Conservation (phyloP, 306 rosid genomes). For the Rubus parviflorus region DNA sequence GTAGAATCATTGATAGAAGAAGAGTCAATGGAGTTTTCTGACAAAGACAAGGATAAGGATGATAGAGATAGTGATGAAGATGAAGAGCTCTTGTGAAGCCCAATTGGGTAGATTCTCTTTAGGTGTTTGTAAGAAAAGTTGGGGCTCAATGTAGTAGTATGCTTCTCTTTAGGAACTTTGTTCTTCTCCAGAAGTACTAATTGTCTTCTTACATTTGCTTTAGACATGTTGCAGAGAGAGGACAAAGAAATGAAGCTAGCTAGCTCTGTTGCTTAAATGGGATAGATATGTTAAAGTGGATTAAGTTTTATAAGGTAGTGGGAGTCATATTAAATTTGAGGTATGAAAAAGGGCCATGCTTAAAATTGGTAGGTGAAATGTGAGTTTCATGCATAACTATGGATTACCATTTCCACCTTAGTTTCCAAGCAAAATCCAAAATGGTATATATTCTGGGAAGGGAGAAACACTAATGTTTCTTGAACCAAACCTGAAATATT, state of each 20-base stretch:
- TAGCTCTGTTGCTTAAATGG: slow-evolving; percentile 2
- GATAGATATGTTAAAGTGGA: slow-evolving; percentile 1
- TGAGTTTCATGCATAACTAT: slow-evolving; percentile 68
- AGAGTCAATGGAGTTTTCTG: slow-evolving; percentile 89
- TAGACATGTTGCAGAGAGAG: slow-evolving; percentile 46
- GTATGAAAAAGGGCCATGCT: slow-evolving; percentile 9
- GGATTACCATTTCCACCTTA: slow-evolving; percentile 47
- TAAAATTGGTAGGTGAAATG: slow-evolving; percentile 68
- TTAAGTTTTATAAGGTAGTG: slow-evolving; percentile 29
- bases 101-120: slow-evolving; percentile 91
- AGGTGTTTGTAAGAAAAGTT: slow-evolving; percentile 52
- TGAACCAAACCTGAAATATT: neutral
- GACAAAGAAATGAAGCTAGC: neutral
- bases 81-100: slow-evolving; percentile 78
- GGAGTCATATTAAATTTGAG: neutral
- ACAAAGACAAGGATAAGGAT: slow-evolving; percentile 74
- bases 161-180: slow-evolving; percentile 50
- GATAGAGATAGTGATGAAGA: slow-evolving; percentile 67
- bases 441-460: neutral
- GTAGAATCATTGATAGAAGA: slow-evolving; percentile 57
- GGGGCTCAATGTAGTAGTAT: slow-evolving; percentile 30
- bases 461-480: neutral
- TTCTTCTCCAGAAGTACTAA: slow-evolving; percentile 45
- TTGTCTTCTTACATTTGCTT: slow-evolving; percentile 56
- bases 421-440: slow-evolving; percentile 61